phyloP scores from a whole-genome alignment of 2,329 filamentous ascomycete species.

The Penicillium sp. region DNA sequence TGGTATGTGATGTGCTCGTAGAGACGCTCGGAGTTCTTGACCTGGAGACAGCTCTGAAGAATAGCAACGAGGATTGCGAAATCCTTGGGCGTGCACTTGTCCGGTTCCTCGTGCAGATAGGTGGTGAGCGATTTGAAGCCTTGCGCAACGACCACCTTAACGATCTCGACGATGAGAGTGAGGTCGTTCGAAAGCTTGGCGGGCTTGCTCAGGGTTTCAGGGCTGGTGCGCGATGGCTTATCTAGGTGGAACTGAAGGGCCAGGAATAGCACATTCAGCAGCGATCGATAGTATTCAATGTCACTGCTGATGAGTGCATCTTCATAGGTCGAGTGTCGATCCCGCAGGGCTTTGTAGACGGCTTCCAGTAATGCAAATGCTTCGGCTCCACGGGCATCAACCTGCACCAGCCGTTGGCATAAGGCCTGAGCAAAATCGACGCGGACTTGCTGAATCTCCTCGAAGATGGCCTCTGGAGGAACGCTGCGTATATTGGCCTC shows the following conservation, averaged over 20 bases:
- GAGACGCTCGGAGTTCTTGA: conserved; percentile 71
- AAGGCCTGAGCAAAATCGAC: conserved; percentile 80
- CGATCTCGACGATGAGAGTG: conserved; percentile 71
- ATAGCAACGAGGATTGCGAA: conserved; percentile 84
- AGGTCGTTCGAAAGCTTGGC: conserved; percentile 42
- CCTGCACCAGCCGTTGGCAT: conserved; percentile 71
- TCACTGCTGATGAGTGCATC: conserved; percentile 56
- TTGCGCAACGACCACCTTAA: conserved; percentile 73
- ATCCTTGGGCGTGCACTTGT: conserved; percentile 69
- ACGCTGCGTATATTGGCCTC: conserved; percentile 70
- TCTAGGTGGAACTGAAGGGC: conserved; percentile 59
- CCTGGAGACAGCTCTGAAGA: conserved; percentile 75
- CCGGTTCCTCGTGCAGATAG: conserved; percentile 73
- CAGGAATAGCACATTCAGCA: conserved; percentile 82
- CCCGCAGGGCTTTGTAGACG: conserved; percentile 61
- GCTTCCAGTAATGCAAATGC: conserved; percentile 55
- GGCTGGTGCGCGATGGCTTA: conserved; percentile 31
- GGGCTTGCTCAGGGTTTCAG: conserved; percentile 36
- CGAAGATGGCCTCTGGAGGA: conserved; percentile 77
- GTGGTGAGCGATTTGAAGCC: conserved; percentile 80
- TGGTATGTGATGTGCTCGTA: conserved; percentile 70
- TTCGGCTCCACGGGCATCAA: conserved; percentile 49
- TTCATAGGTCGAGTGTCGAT: conserved; percentile 58
- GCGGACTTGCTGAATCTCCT: conserved; percentile 70
- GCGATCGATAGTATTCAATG: conserved; percentile 73